These are phyloP conservation scores for Aspergillus japonicus DNA, from an alignment of 2,329 filamentous ascomycete species.

Conservation along the genomic window DNA sequence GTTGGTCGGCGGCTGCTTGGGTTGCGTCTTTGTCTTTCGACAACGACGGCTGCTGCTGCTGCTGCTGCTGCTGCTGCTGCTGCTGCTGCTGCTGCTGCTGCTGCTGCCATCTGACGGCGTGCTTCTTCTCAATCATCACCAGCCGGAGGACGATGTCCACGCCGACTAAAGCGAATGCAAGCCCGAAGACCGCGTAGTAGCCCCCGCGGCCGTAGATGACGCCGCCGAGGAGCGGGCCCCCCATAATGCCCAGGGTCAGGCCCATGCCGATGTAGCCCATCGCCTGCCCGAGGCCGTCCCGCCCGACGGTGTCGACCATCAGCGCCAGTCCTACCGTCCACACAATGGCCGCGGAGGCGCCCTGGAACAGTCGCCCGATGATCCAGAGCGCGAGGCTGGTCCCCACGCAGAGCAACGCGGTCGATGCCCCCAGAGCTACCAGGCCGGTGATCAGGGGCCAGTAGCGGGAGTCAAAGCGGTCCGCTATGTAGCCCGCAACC, in stretches of 20 bases:
- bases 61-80: not conserved
- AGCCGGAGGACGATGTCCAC: conserved; percentile 58
- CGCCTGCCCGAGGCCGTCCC: conserved; percentile 60
- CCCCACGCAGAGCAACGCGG: conserved; percentile 65
- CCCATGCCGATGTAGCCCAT: conserved; percentile 68
- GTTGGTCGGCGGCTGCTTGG: not conserved
- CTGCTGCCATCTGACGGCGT: conserved; percentile 50
- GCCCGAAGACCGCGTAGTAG: conserved; percentile 41
- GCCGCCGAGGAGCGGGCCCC: conserved; percentile 68
- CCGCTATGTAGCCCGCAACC: conserved; percentile 50
- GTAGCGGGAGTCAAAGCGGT: conserved; percentile 62
- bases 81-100: too few species aligned
- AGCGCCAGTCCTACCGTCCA: conserved; percentile 73
- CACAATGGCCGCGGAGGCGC: conserved; percentile 67
- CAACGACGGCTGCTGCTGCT: not conserved
- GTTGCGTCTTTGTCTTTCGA: not conserved
- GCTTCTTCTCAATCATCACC: conserved; percentile 59
- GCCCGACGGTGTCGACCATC: conserved; percentile 68
- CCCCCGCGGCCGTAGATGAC: conserved; percentile 60
- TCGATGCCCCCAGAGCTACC: conserved; percentile 61
- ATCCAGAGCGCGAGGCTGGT: conserved; percentile 61
- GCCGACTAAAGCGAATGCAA: conserved; percentile 45
- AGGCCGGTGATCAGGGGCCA: conserved; percentile 65
- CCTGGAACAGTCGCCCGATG: conserved; percentile 66
- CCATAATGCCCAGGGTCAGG: conserved; percentile 63